Evolutionary conservation across 306 rosid genomes (phyloP).

Genomic region (Malus fusca): DNA sequence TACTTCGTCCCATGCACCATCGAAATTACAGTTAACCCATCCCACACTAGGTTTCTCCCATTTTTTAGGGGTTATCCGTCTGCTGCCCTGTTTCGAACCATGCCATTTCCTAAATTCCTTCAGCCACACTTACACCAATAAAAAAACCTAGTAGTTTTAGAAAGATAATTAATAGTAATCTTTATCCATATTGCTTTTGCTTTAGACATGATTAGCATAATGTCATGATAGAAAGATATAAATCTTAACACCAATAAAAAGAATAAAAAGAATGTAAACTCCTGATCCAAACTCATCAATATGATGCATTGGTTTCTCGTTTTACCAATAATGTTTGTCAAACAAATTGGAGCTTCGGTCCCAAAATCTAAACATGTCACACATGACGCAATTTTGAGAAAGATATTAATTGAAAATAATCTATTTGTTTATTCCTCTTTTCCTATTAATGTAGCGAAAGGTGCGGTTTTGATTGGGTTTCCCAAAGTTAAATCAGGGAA

Average conservation of each 20-base stretch:
- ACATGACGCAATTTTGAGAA: constrained; percentile 24
- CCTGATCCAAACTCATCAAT: not conserved
- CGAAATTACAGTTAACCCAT: no score
- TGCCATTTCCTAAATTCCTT: no score
- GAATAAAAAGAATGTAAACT: not conserved
- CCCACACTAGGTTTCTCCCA: no score
- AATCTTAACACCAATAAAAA: not conserved
- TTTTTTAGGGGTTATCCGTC: no score
- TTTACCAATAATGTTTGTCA: constrained; percentile 22
- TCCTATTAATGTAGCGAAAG: constrained; percentile 24
- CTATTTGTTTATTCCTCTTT: constrained; percentile 27
- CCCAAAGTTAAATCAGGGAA: constrained; percentile 29
- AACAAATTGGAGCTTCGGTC: constrained; percentile 1
- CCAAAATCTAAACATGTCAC: constrained; percentile 1
- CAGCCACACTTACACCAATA: no score
- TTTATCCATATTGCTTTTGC: not conserved
- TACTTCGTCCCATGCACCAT: no score
- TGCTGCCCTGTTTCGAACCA: no score
- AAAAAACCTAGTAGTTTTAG: not conserved
- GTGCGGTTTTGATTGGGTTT: constrained; percentile 42
- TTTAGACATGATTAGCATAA: not conserved
- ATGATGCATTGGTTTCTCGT: not conserved
- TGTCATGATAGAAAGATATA: not conserved
- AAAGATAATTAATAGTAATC: not conserved
- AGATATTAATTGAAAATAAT: constrained; percentile 27